Conservation (phyloP, 495 filamentous ascomycete genomes). For the Hypoxylon cercidicola region DNA sequence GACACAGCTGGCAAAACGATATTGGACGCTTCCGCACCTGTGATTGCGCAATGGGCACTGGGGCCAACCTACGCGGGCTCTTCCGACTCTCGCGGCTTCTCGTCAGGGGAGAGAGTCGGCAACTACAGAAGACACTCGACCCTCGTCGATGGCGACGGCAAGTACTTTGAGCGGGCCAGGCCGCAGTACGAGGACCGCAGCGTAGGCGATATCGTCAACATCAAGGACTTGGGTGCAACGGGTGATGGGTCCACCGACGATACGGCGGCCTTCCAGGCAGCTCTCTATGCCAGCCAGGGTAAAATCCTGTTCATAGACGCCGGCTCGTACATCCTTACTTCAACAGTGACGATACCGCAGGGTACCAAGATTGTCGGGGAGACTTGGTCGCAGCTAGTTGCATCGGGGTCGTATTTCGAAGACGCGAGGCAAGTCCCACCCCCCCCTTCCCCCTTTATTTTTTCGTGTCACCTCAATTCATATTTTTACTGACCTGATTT, state of each 20-base stretch:
- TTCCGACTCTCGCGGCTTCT: slow-evolving; percentile 15
- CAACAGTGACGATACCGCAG: slow-evolving; percentile 62
- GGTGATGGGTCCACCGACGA: slow-evolving; percentile 50
- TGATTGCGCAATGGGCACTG: slow-evolving; percentile 39
- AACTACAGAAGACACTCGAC: slow-evolving; percentile 20
- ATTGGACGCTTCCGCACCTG: slow-evolving; percentile 63
- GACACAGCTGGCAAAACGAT: slow-evolving; percentile 59
- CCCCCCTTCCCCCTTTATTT: neutral
- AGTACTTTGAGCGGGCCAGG: slow-evolving; percentile 73
- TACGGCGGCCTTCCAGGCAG: slow-evolving; percentile 42
- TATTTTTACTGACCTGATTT: slow-evolving; percentile 6
- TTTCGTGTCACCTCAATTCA: neutral
- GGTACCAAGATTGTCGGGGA: slow-evolving; percentile 59
- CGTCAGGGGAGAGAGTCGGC: slow-evolving; percentile 17
- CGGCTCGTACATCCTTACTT: slow-evolving; percentile 53
- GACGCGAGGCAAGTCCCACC: slow-evolving; percentile 39
- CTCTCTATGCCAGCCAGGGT: slow-evolving; percentile 28
- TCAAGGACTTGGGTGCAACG: slow-evolving; percentile 35
- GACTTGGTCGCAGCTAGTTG: slow-evolving; percentile 58
- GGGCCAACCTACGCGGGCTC: slow-evolving; percentile 28
- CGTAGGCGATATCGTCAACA: slow-evolving; percentile 49
- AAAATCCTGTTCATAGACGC: slow-evolving; percentile 77
- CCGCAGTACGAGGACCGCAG: slow-evolving; percentile 70
- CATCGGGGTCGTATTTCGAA: slow-evolving; percentile 59
- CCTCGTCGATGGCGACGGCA: slow-evolving; percentile 53